Percentiles rank a stretch among this genome's conserved stretches.
phyloP scores from a whole-genome alignment of 1,284 basidiomycete genomes.

The Rhizopogon hawkerae region DNA sequence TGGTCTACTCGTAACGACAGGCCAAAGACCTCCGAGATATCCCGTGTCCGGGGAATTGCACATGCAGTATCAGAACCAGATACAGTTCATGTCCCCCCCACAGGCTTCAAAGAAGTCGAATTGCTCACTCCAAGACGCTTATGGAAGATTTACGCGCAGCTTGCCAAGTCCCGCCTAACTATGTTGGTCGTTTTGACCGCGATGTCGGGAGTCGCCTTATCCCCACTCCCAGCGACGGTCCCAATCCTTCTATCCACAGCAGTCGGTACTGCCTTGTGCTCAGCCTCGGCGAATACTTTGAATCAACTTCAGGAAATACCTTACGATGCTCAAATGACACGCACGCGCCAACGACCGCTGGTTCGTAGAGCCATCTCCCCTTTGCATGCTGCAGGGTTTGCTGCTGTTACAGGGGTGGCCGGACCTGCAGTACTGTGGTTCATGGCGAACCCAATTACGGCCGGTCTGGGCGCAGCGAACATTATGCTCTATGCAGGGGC shows the following conservation, averaged over 20 bases:
- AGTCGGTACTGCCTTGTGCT: slow-evolving; percentile 84
- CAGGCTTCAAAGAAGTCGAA: slow-evolving; percentile 20
- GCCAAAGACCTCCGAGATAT: slow-evolving; percentile 11
- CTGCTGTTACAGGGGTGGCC: slow-evolving; percentile 60
- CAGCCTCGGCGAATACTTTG: slow-evolving; percentile 88
- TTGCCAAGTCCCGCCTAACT: slow-evolving; percentile 85
- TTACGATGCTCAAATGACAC: slow-evolving; percentile 93
- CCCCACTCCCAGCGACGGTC: slow-evolving; percentile 74
- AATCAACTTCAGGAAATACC: slow-evolving; percentile 96
- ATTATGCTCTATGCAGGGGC: slow-evolving; percentile 85
- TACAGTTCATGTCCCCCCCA: slow-evolving; percentile 3
- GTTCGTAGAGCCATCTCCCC: slow-evolving; percentile 78
- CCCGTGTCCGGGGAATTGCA: slow-evolving; percentile 9
- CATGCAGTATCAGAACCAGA: slow-evolving; percentile 5
- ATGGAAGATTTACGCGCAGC: slow-evolving; percentile 66
- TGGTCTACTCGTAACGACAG: slow-evolving; percentile 26
- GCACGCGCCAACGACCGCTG: slow-evolving; percentile 87
- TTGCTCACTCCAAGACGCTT: slow-evolving; percentile 49
- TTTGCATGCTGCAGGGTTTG: slow-evolving; percentile 80
- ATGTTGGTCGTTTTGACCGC: slow-evolving; percentile 86
- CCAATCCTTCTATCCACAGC: slow-evolving; percentile 84
- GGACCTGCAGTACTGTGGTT: slow-evolving; percentile 76
- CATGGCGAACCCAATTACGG: slow-evolving; percentile 87
- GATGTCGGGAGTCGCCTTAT: slow-evolving; percentile 91
- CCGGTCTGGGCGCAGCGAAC: slow-evolving; percentile 76